Evolutionary conservation across 495 filamentous ascomycete genomes (phyloP), one percentile per base, ranked within the genome.

Genomic region (Trichocladium uniseriatum): DNA sequence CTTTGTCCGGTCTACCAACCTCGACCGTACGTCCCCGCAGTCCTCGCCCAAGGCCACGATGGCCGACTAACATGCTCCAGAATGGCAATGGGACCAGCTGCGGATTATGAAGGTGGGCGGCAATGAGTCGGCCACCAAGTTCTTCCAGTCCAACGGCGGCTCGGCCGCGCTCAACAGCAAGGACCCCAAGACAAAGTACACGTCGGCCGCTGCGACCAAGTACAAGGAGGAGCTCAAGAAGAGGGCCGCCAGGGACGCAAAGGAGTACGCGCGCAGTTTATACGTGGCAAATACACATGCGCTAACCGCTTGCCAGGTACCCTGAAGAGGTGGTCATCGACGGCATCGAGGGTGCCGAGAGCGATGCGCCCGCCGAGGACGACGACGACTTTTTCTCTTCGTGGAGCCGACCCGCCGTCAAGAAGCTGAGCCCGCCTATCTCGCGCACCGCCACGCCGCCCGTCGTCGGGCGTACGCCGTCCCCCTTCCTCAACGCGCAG

Each of bases 41-140:
- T 9, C 20, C 44, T 13, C 28, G 51, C 8, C 16, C 18, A 11
- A 18, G 18, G 45, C 28, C 20, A 9, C 7, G 13, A 7, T 10
- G 4, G 18, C 47, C 9, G 32, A 35, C 58, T 67, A 40, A 63
- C 45, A 21, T 2, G 11, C n/a, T 43, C 42, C 60, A 98, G 92
- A 94, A 73, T 98, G 94, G 94, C 87, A 95, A 84, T 97, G 92
- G 91, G 90, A 96, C 61, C 90, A 97, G 62, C 79, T 98, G 28
- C 85, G 92, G 35, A 68, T 86, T n/a, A 98, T 98, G 92, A 97
- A 97, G 69, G 87, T 95, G 15, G 92, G 92, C 56, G 92, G 92
- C 48, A 98, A 98, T 64, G 92, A 97, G 68, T 95, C 89, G 27
- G 94, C 92, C 20, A 97, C 89, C 43, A 95, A 95, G 67, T 98